phyloP scores from a whole-genome alignment of 1,284 basidiomycete species.

The Ceratobasidium sp. region DNA sequence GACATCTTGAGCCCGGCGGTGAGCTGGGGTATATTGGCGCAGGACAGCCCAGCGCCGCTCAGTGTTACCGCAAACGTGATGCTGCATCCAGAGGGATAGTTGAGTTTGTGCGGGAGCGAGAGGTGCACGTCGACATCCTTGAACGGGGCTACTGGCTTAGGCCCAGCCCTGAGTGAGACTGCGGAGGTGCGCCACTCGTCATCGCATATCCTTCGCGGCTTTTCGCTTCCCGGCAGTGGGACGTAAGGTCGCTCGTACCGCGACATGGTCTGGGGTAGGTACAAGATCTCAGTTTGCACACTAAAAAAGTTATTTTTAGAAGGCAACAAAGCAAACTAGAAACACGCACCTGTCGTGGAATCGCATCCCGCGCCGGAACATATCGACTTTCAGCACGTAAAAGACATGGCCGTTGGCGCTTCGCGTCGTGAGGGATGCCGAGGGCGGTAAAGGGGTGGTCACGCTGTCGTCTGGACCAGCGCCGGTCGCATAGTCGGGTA shows the following conservation, averaged over 20 bases:
- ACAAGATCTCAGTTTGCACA: constrained; percentile 37
- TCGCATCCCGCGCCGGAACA: constrained; percentile 15
- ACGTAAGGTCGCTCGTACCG: constrained; percentile 35
- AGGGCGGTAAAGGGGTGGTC: constrained; percentile 27
- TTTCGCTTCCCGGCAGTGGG: constrained; percentile 35
- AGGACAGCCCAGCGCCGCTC: constrained; percentile 32
- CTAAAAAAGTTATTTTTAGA: constrained; percentile 1
- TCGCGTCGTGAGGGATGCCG: background rate
- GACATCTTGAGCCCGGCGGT: constrained; percentile 27
- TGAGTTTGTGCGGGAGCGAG: constrained; percentile 32
- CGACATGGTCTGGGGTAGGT: constrained; percentile 26
- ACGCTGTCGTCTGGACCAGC: constrained; percentile 1
- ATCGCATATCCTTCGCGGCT: constrained; percentile 39
- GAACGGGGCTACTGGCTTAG: background rate
- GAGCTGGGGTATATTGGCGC: constrained; percentile 34
- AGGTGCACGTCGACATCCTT: constrained; percentile 23
- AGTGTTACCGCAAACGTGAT: constrained; percentile 35
- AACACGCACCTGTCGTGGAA: constrained; percentile 38
- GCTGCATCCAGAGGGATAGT: constrained; percentile 32
- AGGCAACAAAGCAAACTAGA: background rate
- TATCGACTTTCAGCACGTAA: constrained; percentile 18
- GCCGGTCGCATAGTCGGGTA: constrained; percentile 13
- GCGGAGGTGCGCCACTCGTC: constrained; percentile 28
- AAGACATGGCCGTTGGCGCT: constrained; percentile 10
- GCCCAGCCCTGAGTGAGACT: background rate